Evolutionary conservation across 1,139 yeast species (phyloP).

Genomic region (Protomyces inouyei): DNA sequence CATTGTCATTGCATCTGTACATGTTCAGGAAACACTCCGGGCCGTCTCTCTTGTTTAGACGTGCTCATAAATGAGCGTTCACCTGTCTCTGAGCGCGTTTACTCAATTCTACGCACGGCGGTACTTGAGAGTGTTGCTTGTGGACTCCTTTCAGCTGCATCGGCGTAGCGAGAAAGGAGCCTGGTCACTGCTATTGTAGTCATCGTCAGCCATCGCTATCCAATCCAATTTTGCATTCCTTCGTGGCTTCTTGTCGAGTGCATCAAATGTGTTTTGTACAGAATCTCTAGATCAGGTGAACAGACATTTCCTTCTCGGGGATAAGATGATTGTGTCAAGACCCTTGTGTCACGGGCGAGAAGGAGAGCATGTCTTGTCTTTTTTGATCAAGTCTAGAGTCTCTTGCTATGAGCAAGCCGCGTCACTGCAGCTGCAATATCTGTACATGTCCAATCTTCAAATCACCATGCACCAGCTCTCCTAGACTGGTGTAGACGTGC

Average conservation of each 20-base stretch:
- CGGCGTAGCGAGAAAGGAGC: neutral
- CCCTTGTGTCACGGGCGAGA: no score
- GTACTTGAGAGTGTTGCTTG: neutral
- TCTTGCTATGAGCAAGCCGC: no score
- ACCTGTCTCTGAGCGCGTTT: neutral
- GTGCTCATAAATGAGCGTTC: neutral
- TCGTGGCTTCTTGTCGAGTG: constrained; percentile 2
- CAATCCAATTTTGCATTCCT: neutral
- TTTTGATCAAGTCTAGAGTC: no score
- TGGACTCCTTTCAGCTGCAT: neutral
- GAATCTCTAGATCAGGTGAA: no score
- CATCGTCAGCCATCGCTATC: constrained; percentile 14
- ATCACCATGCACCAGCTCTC: neutral
- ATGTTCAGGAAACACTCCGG: neutral
- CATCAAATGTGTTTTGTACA: neutral
- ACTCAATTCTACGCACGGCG: constrained; percentile 3
- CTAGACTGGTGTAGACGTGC: neutral
- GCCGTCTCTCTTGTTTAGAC: neutral
- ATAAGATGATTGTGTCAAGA: no score
- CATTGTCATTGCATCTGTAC: neutral
- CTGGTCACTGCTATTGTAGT: constrained; percentile 9
- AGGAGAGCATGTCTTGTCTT: no score
- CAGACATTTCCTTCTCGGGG: no score
- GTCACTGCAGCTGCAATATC: neutral
- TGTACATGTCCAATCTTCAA: constrained; percentile 12